Percentiles rank a stretch among this genome's conserved stretches.
phyloP scores from a whole-genome alignment of 306 rosid genomes.

The Rosa lucieae region DNA sequence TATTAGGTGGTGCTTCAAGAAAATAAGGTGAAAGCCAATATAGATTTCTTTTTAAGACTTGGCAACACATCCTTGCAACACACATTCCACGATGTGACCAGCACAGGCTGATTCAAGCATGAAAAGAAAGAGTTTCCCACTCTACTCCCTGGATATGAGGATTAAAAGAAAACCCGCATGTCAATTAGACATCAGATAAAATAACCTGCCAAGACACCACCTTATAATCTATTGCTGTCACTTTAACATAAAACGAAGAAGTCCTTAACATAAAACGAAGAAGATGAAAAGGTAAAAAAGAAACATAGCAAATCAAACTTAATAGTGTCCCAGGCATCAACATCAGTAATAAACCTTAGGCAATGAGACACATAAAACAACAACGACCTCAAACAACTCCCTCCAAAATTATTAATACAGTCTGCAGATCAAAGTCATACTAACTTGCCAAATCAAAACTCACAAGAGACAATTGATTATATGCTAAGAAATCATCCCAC shows the following conservation, averaged over 20 bases:
- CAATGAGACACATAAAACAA: not conserved
- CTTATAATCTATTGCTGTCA: conserved; percentile 17
- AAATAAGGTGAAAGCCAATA: conserved; percentile 19
- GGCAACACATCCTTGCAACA: conserved; percentile 33
- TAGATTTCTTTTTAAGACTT: conserved; percentile 19
- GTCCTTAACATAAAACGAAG: conserved; percentile 12
- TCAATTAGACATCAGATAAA: conserved; percentile 27
- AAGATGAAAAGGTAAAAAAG: not conserved
- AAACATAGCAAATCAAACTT: conserved; percentile 7
- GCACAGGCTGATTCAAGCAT: conserved; percentile 41
- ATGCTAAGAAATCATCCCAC: not conserved
- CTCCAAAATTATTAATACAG: not conserved
- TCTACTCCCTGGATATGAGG: conserved; percentile 44
- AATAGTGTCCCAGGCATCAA: conserved; percentile 2
- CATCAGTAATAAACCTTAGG: not conserved
- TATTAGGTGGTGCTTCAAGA: conserved; percentile 18
- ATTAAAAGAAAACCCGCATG: conserved; percentile 30
- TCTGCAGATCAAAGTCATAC: not conserved
- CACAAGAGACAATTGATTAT: not conserved
- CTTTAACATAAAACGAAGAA: conserved; percentile 17
- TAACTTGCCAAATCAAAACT: not conserved
- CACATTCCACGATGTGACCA: conserved; percentile 36
- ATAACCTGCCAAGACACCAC: conserved; percentile 26
- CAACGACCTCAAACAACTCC: conserved; percentile 3
- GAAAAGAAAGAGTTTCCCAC: conserved; percentile 38